Percentiles rank a stretch among this genome's conserved stretches.
Conservation (phyloP, 2,329 filamentous ascomycete genomes). For the Ploettnerulaceae sp. region DNA sequence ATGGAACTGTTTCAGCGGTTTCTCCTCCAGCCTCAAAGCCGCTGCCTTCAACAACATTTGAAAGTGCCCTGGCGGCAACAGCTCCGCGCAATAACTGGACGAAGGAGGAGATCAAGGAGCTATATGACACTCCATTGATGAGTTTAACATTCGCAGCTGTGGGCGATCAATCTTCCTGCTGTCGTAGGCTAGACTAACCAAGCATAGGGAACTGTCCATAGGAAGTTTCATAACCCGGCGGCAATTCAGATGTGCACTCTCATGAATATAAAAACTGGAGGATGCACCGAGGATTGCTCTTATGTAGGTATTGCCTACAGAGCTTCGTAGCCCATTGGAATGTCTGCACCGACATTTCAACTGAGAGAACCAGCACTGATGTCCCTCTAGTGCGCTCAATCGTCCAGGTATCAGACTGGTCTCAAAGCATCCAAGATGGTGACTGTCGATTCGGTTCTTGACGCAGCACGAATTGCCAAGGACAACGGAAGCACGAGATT, state of each 20-base stretch:
- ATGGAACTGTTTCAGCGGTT: slow-evolving; percentile 24
- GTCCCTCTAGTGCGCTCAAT: slow-evolving; percentile 62
- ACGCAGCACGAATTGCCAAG: slow-evolving; percentile 70
- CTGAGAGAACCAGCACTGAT: neutral
- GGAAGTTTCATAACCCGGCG: slow-evolving; percentile 77
- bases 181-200: slow-evolving; percentile 3
- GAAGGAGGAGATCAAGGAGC: slow-evolving; percentile 70
- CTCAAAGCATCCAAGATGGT: slow-evolving; percentile 76
- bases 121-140: slow-evolving; percentile 78
- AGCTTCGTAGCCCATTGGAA: too few species aligned
- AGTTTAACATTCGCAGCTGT: slow-evolving; percentile 73
- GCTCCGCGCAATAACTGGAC: slow-evolving; percentile 71
- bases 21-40: slow-evolving; percentile 12
- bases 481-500: slow-evolving; percentile 84
- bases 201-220: slow-evolving; percentile 66
- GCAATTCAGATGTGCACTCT: slow-evolving; percentile 89
- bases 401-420: slow-evolving; percentile 72
- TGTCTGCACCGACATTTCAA: too few species aligned
- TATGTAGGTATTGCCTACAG: slow-evolving; percentile 44
- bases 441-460: slow-evolving; percentile 74
- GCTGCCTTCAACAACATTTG: slow-evolving; percentile 20
- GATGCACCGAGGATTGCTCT: slow-evolving; percentile 86
- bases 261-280: slow-evolving; percentile 95
- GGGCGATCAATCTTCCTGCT: slow-evolving; percentile 30
- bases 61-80: slow-evolving; percentile 53